Conservation (phyloP, 2,329 filamentous ascomycete species). For the Penicillium freii region DNA sequence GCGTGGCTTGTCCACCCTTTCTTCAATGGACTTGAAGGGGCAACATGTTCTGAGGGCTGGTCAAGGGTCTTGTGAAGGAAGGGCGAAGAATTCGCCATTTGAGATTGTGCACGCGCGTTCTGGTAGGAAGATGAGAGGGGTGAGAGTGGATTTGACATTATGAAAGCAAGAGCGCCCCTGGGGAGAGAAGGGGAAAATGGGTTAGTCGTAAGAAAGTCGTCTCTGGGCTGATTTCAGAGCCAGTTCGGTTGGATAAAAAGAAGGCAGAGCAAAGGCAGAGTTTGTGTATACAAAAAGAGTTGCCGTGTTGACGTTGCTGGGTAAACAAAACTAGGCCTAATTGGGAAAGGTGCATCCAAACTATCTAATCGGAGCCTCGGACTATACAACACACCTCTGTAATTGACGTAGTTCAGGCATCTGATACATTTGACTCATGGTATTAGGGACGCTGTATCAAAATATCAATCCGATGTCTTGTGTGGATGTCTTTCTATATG, state of each 20-base stretch:
- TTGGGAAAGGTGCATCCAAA: conserved; percentile 7
- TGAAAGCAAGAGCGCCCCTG: conserved; percentile 1
- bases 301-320: conserved; percentile 17
- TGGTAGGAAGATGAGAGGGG: conserved; percentile 44
- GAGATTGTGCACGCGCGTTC: conserved; percentile 39
- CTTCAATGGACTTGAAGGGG: conserved; percentile 30
- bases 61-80: conserved; percentile 25
- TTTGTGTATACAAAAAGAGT: conserved; percentile 11
- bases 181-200: background rate
- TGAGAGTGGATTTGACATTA: conserved; percentile 43
- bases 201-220: background rate
- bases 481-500: too few species aligned
- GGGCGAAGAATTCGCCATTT: conserved; percentile 23
- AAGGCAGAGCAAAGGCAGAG: conserved; percentile 1
- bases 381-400: background rate
- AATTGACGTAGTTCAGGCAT: background rate
- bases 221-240: conserved; percentile 2
- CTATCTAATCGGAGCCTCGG: background rate
- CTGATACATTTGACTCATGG: background rate
- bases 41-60: conserved; percentile 22
- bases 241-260: background rate
- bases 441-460: background rate
- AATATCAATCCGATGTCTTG: too few species aligned
- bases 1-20: conserved; percentile 18
- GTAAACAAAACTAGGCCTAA: conserved; percentile 23